Evolutionary conservation across 2,329 filamentous ascomycete species (phyloP).

Genomic region (Alternaria ethzedia): DNA sequence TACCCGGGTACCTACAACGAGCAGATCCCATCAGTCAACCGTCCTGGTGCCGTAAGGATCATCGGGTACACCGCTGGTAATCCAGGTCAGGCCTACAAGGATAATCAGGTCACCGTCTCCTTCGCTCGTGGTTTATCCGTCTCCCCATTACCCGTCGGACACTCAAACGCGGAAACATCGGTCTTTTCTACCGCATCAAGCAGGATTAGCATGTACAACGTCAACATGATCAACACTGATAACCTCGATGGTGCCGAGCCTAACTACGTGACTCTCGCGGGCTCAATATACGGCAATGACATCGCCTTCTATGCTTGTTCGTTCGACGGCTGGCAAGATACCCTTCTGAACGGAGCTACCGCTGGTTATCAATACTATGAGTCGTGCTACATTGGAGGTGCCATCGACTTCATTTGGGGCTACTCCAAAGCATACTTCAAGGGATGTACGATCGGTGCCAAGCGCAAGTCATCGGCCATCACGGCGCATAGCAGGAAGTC

Average conservation of each 20-base stretch:
- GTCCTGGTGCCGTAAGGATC: conserved; percentile 58
- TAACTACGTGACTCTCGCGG: conserved; percentile 56
- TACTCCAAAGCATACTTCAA: conserved; percentile 59
- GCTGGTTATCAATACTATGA: conserved; percentile 62
- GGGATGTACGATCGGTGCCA: conserved; percentile 54
- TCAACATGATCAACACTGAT: conserved; percentile 55
- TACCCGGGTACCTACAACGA: conserved; percentile 64
- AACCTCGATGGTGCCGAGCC: conserved; percentile 52
- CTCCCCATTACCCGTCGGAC: conserved; percentile 39
- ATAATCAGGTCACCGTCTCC: conserved; percentile 63
- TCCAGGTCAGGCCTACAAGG: conserved; percentile 50
- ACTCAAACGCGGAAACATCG: conserved; percentile 58
- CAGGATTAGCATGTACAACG: conserved; percentile 65
- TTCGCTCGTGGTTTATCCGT: conserved; percentile 50
- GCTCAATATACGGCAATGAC: conserved; percentile 57
- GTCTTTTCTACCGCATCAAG: conserved; percentile 54
- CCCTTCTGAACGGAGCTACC: conserved; percentile 40
- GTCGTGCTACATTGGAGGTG: conserved; percentile 62
- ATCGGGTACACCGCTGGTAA: conserved; percentile 64
- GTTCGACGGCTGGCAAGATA: conserved; percentile 64
- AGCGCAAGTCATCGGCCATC: conserved; percentile 42
- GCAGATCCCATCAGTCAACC: conserved; percentile 60
- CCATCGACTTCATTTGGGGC: conserved; percentile 66
- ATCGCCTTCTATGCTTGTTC: conserved; percentile 64
- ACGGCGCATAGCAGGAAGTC: conserved; percentile 32